Base-by-base conservation (phyloP, 768 basidiomycete species). In the Mycena galopus region DNA sequence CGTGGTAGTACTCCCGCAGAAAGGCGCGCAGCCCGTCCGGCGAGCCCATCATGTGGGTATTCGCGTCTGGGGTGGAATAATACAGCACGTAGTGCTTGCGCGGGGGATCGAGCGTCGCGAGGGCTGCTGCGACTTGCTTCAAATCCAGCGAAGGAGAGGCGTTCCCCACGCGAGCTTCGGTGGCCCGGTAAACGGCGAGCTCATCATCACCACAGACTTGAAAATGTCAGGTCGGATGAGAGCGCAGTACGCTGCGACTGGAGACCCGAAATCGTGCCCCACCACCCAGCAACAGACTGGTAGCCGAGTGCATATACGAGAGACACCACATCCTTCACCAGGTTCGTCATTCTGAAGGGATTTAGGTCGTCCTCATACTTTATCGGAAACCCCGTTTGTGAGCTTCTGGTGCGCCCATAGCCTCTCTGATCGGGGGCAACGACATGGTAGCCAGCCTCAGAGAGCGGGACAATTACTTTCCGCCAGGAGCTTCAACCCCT, bases 371-470 rank as follows among this genome's bases (percentile, higher is more conserved):
- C 89, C 2, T 86, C 83, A 70, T 84, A 91, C 65, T 72, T 76
- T 74, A 62, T 77, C 56, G 71, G 75, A 62, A 53, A 30, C 37
- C 63, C 30, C 35, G 44, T 47, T 3, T 64, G 57, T 50, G 65
- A 67, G 14, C 73, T 78, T 12, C 75, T 78, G 30, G 85, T 86
- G 51, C 82, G 86, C 3, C 90, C 91, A 63, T 83, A 88, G 0
- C 91, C 90, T 33, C 92, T 82, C 56, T 87, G 83, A 75, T 93
- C 91, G 9, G 90, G 90, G 0, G 91, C 91, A 55, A 92, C 87
- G 76, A 91, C 90, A 64, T 87, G 85, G 79, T 87, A 92, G 1
- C 91, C 91, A 2, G 83, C 82, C 6, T 80, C 73, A 0, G 88
- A 78, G 29, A 92, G 83, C 0, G 89, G 89, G 0, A 80, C 75